Evolutionary conservation across 495 filamentous ascomycete species (phyloP).

Genomic region (Trypethelium eluteriae): DNA sequence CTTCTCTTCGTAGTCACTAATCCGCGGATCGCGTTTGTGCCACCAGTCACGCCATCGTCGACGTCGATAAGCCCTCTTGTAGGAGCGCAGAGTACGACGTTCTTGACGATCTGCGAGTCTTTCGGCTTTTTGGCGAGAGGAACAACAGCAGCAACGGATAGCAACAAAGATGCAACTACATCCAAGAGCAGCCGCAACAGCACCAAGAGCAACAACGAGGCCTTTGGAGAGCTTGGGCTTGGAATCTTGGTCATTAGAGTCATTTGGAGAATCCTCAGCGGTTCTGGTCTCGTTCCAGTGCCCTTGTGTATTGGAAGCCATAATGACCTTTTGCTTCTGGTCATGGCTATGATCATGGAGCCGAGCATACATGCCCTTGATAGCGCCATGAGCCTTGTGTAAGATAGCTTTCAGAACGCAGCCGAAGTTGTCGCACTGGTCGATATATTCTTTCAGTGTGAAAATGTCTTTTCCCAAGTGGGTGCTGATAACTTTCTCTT

Average conservation of each 20-base stretch:
- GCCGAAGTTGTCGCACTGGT: constrained; percentile 34
- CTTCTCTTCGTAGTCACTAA: constrained; percentile 40
- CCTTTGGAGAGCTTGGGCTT: constrained; percentile 14
- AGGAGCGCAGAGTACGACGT: constrained; percentile 29
- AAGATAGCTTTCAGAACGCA: constrained; percentile 29
- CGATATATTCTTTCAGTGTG: constrained; percentile 27
- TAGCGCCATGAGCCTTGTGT: constrained; percentile 24
- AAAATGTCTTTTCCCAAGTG: constrained; percentile 25
- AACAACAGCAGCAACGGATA: constrained; percentile 28
- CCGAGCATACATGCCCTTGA: constrained; percentile 19
- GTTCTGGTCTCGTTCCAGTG: neutral
- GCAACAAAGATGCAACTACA: constrained; percentile 17
- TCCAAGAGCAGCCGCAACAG: constrained; percentile 22
- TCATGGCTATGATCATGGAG: neutral
- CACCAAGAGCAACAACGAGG: constrained; percentile 22
- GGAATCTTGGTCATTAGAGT: neutral
- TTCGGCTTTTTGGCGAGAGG: constrained; percentile 28
- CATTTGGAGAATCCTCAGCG: neutral
- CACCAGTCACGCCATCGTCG: constrained; percentile 29
- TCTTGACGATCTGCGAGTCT: constrained; percentile 34
- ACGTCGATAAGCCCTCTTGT: constrained; percentile 31
- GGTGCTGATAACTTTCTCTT: constrained; percentile 11
- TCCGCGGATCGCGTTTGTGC: constrained; percentile 21
- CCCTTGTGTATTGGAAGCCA: neutral
- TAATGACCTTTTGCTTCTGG: neutral